These are phyloP conservation scores for Aquilaria malaccensis DNA, from an alignment of 345 rosid species.

Conservation along the genomic window DNA sequence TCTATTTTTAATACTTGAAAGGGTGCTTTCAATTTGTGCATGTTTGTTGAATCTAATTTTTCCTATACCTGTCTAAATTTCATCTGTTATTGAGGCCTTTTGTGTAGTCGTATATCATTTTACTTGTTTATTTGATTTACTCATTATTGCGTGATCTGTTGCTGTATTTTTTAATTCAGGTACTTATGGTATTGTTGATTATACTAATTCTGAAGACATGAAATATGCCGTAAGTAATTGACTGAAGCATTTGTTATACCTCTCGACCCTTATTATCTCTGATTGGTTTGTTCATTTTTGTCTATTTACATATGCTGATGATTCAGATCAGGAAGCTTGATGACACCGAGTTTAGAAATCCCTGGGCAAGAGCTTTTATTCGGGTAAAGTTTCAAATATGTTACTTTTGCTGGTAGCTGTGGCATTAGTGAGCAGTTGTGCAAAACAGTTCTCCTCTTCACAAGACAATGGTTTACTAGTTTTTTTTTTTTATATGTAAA, in stretches of 20 bases:
- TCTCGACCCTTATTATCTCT: background rate
- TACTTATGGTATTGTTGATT: constrained; percentile 89
- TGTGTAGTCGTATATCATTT: too few relatives aligned
- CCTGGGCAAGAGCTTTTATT: constrained; percentile 77
- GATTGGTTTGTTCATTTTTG: background rate
- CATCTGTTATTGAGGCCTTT: too few relatives aligned
- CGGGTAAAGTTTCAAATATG: constrained; percentile 29
- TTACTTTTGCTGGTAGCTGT: background rate
- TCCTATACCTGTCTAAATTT: too few relatives aligned
- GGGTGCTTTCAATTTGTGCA: too few relatives aligned
- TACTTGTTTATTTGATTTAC: too few relatives aligned
- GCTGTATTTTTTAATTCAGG: constrained; percentile 33
- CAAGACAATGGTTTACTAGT: too few relatives aligned
- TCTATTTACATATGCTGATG: background rate
- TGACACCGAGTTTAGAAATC: constrained; percentile 82
- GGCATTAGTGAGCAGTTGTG: background rate
- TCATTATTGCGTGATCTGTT: background rate
- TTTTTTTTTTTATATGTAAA: too few relatives aligned
- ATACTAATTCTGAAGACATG: constrained; percentile 90
- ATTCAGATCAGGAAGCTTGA: constrained; percentile 64
- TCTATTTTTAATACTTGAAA: too few relatives aligned
- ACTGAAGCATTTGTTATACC: background rate
- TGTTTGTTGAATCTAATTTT: too few relatives aligned
- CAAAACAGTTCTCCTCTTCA: too few relatives aligned
- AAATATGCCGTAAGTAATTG: constrained; percentile 77